phyloP scores from a whole-genome alignment of 2,329 filamentous ascomycete genomes.

The Cyclaneusma minus region DNA sequence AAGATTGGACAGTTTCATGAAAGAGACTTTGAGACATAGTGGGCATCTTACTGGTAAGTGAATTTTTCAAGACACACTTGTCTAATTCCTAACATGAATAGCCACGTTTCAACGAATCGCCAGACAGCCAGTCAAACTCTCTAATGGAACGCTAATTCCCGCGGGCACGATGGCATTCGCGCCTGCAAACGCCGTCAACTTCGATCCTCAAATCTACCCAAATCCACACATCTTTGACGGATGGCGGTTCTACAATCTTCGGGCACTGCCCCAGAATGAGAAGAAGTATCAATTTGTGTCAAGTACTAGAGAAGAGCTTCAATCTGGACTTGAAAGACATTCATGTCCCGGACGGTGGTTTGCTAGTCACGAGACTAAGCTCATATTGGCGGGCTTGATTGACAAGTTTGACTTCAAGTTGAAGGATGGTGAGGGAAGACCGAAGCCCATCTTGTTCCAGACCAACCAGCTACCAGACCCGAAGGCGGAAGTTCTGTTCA shows the following conservation, averaged over 20 bases:
- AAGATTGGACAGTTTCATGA: conserved; percentile 9
- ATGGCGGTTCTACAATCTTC: too few species aligned
- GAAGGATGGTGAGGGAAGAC: too few species aligned
- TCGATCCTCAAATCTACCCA: too few species aligned
- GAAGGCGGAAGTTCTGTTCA: too few species aligned
- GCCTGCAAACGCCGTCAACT: too few species aligned
- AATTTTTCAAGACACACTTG: neutral
- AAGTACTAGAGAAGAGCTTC: conserved; percentile 2
- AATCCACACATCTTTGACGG: too few species aligned
- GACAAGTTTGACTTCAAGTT: conserved; percentile 5
- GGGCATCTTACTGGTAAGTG: conserved; percentile 4
- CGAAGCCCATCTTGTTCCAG: too few species aligned
- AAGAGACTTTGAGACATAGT: conserved; percentile 4
- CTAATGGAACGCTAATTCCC: neutral
- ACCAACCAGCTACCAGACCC: too few species aligned
- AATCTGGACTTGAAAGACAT: conserved; percentile 4
- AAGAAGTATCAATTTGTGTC: conserved; percentile 3
- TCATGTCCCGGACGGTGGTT: conserved; percentile 7
- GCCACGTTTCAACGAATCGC: conserved; percentile 3
- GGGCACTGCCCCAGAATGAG: too few species aligned
- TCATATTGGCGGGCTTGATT: conserved; percentile 3
- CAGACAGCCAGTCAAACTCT: conserved; percentile 1
- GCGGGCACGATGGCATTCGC: too few species aligned
- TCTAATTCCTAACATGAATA: conserved; percentile 2
- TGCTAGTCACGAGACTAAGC: conserved; percentile 5